Base-by-base conservation (phyloP, 352 stramenopile genomes). In the Pseudoperonospora humuli region DNA sequence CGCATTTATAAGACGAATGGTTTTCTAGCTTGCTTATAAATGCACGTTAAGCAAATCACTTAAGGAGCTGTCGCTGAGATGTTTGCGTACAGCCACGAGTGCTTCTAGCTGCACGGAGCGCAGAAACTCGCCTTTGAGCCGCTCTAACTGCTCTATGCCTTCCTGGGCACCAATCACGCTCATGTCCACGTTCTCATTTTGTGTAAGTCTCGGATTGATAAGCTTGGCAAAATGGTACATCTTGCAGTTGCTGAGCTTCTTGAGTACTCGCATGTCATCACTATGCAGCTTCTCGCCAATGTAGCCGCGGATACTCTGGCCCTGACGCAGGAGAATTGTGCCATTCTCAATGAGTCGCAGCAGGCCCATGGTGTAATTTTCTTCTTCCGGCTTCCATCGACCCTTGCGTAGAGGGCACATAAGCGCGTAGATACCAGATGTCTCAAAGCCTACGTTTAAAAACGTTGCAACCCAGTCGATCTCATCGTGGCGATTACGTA, bases 241-340 rank as follows among this genome's bases (percentile, higher is more conserved):
- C 51, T 84, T 83, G 57, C 72, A 90, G 42, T 87, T 90, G 66
- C 66, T 84, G 5, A 90, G 53, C 54, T 90, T 90, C 59, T 90
- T 89, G 37, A 89, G 64, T 42, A 87, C 77, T 13, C 77, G 77
- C 77, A 89, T 86, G 50, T 86, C 74, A 34, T 89, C 75, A 28
- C 75, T 87, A 54, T 90, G 75, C 20, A 87, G 55, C 43, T 83
- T 86, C 41, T 86, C 73, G 23, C 74, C 70, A 35, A 89, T 68
- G 53, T 82, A 89, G 0, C 64, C 64, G 5, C 77, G 77, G 34
- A 89, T 76, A 38, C 67, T 85, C 54, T 87, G 72, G 20, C 73
- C 70, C 14, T 80, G 68, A 11, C 67, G 60, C 7, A 90, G 56
- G 0, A 70, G 56, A 23, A 90, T 80, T 7, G 55, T 64, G 8